phyloP scores from a whole-genome alignment of 2,329 filamentous ascomycete species.

The Trichothecium roseum region DNA sequence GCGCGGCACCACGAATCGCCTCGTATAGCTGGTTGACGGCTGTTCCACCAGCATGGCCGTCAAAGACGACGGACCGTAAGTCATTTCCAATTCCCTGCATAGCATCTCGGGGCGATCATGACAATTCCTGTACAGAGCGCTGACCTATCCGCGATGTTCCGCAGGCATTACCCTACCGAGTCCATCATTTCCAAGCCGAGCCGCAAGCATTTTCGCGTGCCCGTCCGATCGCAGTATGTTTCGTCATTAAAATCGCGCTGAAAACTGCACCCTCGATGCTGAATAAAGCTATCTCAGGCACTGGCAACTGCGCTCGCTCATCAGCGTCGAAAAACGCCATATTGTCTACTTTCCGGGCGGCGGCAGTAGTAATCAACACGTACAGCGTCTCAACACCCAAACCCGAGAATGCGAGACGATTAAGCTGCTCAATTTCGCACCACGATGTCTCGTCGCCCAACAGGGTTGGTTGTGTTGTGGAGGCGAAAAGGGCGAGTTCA shows the following conservation, averaged over 20 bases:
- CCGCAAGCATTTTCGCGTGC: slow-evolving; percentile 57
- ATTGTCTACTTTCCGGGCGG: slow-evolving; percentile 79
- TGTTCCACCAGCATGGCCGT: slow-evolving; percentile 35
- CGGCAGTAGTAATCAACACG: slow-evolving; percentile 48
- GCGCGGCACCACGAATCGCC: too few species aligned
- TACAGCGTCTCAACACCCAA: slow-evolving; percentile 59
- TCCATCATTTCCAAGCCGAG: slow-evolving; percentile 48
- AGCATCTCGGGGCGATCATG: background rate
- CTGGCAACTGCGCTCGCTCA: slow-evolving; percentile 82
- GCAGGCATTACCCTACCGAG: slow-evolving; percentile 57
- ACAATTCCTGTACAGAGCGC: background rate
- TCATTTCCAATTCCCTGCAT: slow-evolving; percentile 9
- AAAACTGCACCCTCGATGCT: background rate
- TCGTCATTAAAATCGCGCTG: slow-evolving; percentile 14
- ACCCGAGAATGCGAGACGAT: slow-evolving; percentile 64
- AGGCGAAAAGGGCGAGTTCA: slow-evolving; percentile 79
- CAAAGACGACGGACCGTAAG: slow-evolving; percentile 42
- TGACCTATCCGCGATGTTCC: slow-evolving; percentile 1
- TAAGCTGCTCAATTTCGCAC: slow-evolving; percentile 58
- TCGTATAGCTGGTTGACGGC: too few species aligned
- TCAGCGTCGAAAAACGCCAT: slow-evolving; percentile 69
- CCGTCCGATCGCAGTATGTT: slow-evolving; percentile 54
- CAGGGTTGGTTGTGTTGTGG: slow-evolving; percentile 87
- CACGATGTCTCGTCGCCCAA: slow-evolving; percentile 79
- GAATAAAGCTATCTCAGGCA: slow-evolving; percentile 40